phyloP scores from a whole-genome alignment of 176 grass and related monocot genomes.

The Hordeum marinum region DNA sequence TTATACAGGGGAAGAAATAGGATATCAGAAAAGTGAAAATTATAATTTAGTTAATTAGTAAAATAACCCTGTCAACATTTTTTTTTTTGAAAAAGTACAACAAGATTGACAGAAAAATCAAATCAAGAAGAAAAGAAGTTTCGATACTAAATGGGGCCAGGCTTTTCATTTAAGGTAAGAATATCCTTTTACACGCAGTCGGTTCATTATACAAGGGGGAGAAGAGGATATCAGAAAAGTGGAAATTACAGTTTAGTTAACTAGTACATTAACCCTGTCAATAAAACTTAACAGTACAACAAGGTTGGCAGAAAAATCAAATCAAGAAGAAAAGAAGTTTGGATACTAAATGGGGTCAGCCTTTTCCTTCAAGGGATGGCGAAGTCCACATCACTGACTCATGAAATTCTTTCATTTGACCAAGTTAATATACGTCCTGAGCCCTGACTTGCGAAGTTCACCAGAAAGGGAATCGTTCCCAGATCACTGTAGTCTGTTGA shows the following conservation, averaged over 20 bases:
- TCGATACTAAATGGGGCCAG: not conserved
- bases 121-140: too few relatives aligned
- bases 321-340: not conserved
- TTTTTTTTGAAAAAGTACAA: too few relatives aligned
- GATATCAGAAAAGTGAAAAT: constrained; percentile 11
- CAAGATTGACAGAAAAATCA: too few relatives aligned
- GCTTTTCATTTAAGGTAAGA: constrained; percentile 20
- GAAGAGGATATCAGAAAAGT: too few relatives aligned
- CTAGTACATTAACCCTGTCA: too few relatives aligned
- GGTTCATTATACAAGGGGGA: too few relatives aligned
- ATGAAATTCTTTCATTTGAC: constrained; percentile 2
- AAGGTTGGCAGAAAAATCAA: not conserved
- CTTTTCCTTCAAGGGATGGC: constrained; percentile 17
- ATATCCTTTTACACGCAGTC: too few relatives aligned
- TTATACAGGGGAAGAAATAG: constrained; percentile 8
- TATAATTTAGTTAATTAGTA: constrained; percentile 13
- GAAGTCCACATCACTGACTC: not conserved
- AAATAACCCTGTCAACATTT: too few relatives aligned
- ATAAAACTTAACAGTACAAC: too few relatives aligned
- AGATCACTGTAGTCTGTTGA: constrained; percentile 7
- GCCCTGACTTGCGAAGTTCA: too few relatives aligned
- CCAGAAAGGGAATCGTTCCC: constrained; percentile 14
- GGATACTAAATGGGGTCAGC: constrained; percentile 2
- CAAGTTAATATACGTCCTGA: too few relatives aligned
- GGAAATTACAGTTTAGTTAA: too few relatives aligned